Percentiles rank a stretch among this genome's conserved stretches.
Evolutionary conservation across 2,329 filamentous ascomycete genomes (phyloP).

Genomic region (Alternaria brassicae): DNA sequence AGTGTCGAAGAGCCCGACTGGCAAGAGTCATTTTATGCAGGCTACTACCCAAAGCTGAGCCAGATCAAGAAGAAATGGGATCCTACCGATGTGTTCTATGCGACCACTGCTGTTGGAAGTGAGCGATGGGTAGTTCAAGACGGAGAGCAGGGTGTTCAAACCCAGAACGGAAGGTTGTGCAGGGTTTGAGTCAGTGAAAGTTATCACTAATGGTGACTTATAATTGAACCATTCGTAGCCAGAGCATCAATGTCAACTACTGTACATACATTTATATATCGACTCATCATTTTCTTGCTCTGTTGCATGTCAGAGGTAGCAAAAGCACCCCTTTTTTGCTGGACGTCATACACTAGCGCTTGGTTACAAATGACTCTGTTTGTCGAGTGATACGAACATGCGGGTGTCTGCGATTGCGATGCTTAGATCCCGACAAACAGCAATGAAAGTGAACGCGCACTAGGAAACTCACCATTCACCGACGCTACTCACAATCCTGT

Average conservation of each 20-base stretch:
- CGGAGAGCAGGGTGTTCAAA: conserved; percentile 26
- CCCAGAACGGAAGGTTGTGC: conserved; percentile 30
- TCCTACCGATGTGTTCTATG: conserved; percentile 34
- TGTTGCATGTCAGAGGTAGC: not conserved
- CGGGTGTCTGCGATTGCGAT: not conserved
- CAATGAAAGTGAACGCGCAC: not conserved
- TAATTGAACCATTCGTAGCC: not conserved
- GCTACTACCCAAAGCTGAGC: conserved; percentile 22
- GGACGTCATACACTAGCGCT: not conserved
- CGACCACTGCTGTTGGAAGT: conserved; percentile 30
- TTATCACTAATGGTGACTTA: not conserved
- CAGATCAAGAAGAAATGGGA: conserved; percentile 33
- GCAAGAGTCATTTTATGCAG: conserved; percentile 47
- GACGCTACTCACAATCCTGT: not conserved
- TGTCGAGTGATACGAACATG: conserved; percentile 1
- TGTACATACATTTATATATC: not conserved
- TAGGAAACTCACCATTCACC: not conserved
- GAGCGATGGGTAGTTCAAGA: conserved; percentile 30
- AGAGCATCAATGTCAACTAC: not conserved
- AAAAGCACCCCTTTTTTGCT: not conserved
- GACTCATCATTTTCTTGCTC: not conserved
- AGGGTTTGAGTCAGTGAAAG: conserved; percentile 1
- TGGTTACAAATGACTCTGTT: not conserved
- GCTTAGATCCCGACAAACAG: not conserved
- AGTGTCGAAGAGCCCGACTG: conserved; percentile 44